Conservation (phyloP, 306 rosid species). For the Morella rubra region DNA sequence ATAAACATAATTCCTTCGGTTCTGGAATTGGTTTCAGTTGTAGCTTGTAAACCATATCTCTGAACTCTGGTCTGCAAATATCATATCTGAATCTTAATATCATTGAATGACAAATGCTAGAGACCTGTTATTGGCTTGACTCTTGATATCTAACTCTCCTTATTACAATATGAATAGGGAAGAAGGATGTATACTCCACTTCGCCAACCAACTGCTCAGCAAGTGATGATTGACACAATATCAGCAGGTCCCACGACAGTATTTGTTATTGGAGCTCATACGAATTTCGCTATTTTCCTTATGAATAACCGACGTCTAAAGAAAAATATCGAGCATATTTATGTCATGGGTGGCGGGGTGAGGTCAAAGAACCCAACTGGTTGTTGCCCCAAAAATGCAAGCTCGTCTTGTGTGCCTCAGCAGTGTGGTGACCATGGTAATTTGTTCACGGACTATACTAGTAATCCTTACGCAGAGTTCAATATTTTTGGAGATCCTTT, state of each 20-base stretch:
- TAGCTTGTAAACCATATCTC: background rate
- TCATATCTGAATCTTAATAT: background rate
- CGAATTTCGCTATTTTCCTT: conserved; percentile 79
- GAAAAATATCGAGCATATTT: conserved; percentile 78
- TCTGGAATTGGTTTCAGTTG: background rate
- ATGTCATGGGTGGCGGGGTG: conserved; percentile 91
- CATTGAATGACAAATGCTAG: background rate
- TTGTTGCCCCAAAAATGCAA: conserved; percentile 76
- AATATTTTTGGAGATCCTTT: conserved; percentile 88
- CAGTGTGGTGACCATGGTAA: conserved; percentile 91
- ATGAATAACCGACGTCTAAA: conserved; percentile 80
- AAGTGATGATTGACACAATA: conserved; percentile 81
- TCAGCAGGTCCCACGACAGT: conserved; percentile 71
- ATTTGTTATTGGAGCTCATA: conserved; percentile 64
- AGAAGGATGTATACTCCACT: conserved; percentile 65
- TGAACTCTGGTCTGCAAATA: background rate
- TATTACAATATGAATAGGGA: conserved; percentile 40
- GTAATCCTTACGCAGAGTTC: conserved; percentile 90
- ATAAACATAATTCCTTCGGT: background rate
- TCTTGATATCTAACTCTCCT: background rate
- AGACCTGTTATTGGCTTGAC: conserved; percentile 3
- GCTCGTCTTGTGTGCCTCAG: conserved; percentile 53
- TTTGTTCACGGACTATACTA: conserved; percentile 60
- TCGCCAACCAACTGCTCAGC: conserved; percentile 70
- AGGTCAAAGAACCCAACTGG: conserved; percentile 81